Evolutionary conservation across 2,329 filamentous ascomycete genomes (phyloP), one percentile per base, ranked within the genome.

Genomic region (Reticulascus tulasneorum): DNA sequence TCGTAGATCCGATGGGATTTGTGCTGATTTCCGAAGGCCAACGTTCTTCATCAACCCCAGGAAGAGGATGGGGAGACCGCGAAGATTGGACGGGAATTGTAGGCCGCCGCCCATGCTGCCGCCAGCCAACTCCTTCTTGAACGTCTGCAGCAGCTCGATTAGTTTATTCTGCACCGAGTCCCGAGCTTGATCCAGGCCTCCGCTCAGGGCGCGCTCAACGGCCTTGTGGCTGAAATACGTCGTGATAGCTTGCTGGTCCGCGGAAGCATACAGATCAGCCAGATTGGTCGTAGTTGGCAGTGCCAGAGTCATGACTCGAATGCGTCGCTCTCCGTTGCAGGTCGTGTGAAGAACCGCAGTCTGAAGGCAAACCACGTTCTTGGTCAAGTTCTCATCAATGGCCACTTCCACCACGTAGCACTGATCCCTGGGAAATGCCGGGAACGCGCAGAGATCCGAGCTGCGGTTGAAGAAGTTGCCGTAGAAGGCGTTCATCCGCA

Each of bases 381-480:
- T 95, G 29, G 83, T 86, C 43, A 98, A 73, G 23, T 80, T 93
- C 67, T 98, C 93, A 52, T 98, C 93, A 48, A 98, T 97, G 11
- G 93, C 90, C 37, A 98, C 94, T 63, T 98, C 93, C 15, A 98
- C 91, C 27, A 97, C 93, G 57, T 97, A 97, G 46, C 86, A 89
- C 62, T 98, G 93, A 54, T 98, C 93, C 56, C 93, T 84, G 21
- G 93, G 93, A 71, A 98, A 97, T 1, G 93, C 90, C 2, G 93
- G 93, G 74, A 98, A 98, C 10, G 93, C 93, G 60, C 93, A 97
- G 21, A 98, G 79, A 66, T 98, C 93, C 12, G 90, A 96, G 58
- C 88, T 95, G 50, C 93, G 79, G 70, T 97, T 98, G 75, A 98
- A 98, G 66, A 98, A 98, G 69, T 98, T 98, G 49, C 93, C 93